Evolutionary conservation across 306 rosid genomes (phyloP).

Genomic region (Trifolium dubium): DNA sequence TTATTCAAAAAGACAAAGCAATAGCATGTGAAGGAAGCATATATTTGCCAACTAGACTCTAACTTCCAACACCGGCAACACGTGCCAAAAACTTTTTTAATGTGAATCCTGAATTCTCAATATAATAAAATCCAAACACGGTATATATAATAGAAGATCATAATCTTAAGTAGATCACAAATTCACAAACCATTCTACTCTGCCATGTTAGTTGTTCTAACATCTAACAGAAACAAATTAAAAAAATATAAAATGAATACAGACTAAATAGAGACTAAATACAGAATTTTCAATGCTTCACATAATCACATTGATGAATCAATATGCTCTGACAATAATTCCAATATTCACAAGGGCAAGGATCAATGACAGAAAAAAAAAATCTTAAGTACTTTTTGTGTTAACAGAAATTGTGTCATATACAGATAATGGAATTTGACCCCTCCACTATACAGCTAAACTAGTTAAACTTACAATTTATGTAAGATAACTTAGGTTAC

Average conservation of each 20-base stretch:
- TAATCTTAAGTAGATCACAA: constrained; percentile 24
- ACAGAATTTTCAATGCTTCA: constrained; percentile 26
- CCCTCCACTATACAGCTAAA: constrained; percentile 9
- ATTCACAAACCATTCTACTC: constrained; percentile 26
- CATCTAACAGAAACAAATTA: constrained; percentile 19
- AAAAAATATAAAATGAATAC: neutral
- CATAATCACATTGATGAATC: constrained; percentile 13
- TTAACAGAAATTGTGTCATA: constrained; percentile 41
- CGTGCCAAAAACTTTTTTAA: constrained; percentile 36
- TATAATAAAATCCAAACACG: neutral
- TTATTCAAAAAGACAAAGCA: constrained; percentile 46
- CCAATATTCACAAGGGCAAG: constrained; percentile 35
- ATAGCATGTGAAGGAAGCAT: constrained; percentile 52
- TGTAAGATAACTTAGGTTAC: neutral
- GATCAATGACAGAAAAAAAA: constrained; percentile 31
- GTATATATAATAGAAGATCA: neutral
- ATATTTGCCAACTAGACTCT: constrained; percentile 2
- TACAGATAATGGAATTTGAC: constrained; percentile 32
- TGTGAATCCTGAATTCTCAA: constrained; percentile 3
- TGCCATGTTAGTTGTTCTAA: constrained; percentile 35
- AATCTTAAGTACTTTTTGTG: constrained; percentile 1
- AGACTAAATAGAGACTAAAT: neutral
- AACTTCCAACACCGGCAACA: constrained; percentile 43
- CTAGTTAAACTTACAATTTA: constrained; percentile 22
- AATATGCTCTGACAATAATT: constrained; percentile 16